Evolutionary conservation across 305 asterid genomes (phyloP).

Genomic region (Petunia hybrid): DNA sequence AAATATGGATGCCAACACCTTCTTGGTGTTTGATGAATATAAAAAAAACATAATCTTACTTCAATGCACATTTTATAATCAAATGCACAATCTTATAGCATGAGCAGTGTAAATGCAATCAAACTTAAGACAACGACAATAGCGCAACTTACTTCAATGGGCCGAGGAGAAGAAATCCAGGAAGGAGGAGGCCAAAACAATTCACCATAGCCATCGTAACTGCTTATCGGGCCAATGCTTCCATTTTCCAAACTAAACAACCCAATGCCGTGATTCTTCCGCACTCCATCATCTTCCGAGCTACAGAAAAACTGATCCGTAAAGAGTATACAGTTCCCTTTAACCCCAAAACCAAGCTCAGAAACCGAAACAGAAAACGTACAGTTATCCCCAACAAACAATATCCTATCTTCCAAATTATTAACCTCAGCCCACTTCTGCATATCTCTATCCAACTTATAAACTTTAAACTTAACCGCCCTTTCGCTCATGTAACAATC

Average conservation of each 20-base stretch:
- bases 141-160: slow-evolving; percentile 63
- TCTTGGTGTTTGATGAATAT: too few relatives aligned
- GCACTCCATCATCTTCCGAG: slow-evolving; percentile 62
- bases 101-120: background rate
- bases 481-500: slow-evolving; percentile 76
- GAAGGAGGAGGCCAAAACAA: slow-evolving; percentile 94
- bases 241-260: slow-evolving; percentile 77
- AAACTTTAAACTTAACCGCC: slow-evolving; percentile 78
- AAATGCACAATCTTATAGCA: slow-evolving; percentile 29
- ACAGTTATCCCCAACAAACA: slow-evolving; percentile 87
- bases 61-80: background rate
- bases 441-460: slow-evolving; percentile 56
- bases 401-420: slow-evolving; percentile 66
- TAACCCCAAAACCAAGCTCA: slow-evolving; percentile 51
- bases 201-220: slow-evolving; percentile 54
- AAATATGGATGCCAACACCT: too few relatives aligned
- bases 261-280: slow-evolving; percentile 61
- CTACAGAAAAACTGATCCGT: slow-evolving; percentile 57
- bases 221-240: slow-evolving; percentile 61
- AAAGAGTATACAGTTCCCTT: slow-evolving; percentile 77
- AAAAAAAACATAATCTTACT: too few relatives aligned
- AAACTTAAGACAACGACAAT: slow-evolving; percentile 21
- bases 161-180: slow-evolving; percentile 61
- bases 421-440: slow-evolving; percentile 68
- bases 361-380: slow-evolving; percentile 64